Conservation (phyloP, 176 grass and related monocot genomes). For the Saccharum officinarum region DNA sequence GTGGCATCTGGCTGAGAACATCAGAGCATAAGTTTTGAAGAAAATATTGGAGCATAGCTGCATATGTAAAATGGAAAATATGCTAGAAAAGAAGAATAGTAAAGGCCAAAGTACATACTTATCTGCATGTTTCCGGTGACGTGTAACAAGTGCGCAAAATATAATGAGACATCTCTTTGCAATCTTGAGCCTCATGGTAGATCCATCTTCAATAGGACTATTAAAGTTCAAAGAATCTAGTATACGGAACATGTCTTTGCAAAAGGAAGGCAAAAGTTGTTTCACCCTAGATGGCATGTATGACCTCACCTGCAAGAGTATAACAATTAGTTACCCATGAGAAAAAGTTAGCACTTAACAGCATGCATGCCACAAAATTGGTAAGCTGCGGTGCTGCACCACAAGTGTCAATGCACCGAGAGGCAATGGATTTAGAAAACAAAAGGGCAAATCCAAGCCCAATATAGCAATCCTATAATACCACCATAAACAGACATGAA, state of each 20-base stretch:
- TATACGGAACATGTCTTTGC: slow-evolving; percentile 73
- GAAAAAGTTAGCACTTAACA: slow-evolving; percentile 37
- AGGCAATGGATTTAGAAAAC: background rate
- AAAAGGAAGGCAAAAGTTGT: slow-evolving; percentile 73
- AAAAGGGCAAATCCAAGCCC: slow-evolving; percentile 1
- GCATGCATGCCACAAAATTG: background rate
- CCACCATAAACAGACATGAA: slow-evolving; percentile 18
- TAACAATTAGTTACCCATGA: slow-evolving; percentile 26
- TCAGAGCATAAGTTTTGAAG: slow-evolving; percentile 26
- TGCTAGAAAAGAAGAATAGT: slow-evolving; percentile 30
- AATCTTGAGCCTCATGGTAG: slow-evolving; percentile 55
- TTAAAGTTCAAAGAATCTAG: slow-evolving; percentile 71
- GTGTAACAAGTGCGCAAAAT: slow-evolving; percentile 77
- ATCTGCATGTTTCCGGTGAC: slow-evolving; percentile 83
- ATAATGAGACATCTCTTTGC: slow-evolving; percentile 91
- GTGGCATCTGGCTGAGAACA: slow-evolving; percentile 76
- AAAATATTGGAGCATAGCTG: background rate
- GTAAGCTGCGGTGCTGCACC: background rate
- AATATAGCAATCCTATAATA: slow-evolving; percentile 11
- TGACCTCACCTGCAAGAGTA: slow-evolving; percentile 68
- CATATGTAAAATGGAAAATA: slow-evolving; percentile 9
- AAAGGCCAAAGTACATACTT: slow-evolving; percentile 52
- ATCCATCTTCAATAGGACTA: slow-evolving; percentile 41
- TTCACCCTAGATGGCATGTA: slow-evolving; percentile 79
- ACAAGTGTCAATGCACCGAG: slow-evolving; percentile 21